Evolutionary conservation across 352 stramenopile species (phyloP), one percentile per base, ranked within the genome.

Genomic region (Globisporangium paddicum): DNA sequence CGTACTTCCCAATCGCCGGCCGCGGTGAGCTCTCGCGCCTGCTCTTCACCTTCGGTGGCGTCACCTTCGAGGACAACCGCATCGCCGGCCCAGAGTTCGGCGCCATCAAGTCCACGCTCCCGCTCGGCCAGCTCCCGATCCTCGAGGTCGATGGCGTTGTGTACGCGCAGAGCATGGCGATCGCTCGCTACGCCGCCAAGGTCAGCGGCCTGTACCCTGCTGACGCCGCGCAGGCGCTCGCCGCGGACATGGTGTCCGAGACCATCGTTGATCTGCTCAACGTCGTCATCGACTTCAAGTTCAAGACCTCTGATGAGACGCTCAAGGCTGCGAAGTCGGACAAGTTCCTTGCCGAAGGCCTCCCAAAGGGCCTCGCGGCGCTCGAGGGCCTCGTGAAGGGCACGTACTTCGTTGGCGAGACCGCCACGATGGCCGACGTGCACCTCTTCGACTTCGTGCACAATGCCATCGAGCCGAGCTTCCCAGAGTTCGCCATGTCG

Each of bases 101-200:
- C 5, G 42, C 57, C n/a, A 19, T 79, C 34, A 86, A 86, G 63
- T 49, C 68, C 0, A 70, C 48, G 9, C 45, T 77, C 8, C 77
- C 78, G 10, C 61, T 91, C 16, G 75, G 73, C 23, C 64, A 87
- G 57, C 6, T 86, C 14, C 77, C 79, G 2, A 51, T 76, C 10
- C 45, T 91, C n/a, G 69, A 79, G 47, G 72, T 90, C 7, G 66
- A 86, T 38, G 76, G 74, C 5, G 62, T 69, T 2, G 64, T 49
- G 13, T 84, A 75, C 32, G 50, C 73, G 14, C 78, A 89, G 57
- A 87, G 70, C 38, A 82, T 86, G 58, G 71, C 75, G 18, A 83
- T 87, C 57, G 68, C 67, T 7, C 68, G 71, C 11, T 91, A 87
- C 55, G 77, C 77, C 8, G 75, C 77, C 25, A 77, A 67, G 35